Evolutionary conservation across 2,329 filamentous ascomycete genomes (phyloP).

Genomic region (Phialophora macrospora): DNA sequence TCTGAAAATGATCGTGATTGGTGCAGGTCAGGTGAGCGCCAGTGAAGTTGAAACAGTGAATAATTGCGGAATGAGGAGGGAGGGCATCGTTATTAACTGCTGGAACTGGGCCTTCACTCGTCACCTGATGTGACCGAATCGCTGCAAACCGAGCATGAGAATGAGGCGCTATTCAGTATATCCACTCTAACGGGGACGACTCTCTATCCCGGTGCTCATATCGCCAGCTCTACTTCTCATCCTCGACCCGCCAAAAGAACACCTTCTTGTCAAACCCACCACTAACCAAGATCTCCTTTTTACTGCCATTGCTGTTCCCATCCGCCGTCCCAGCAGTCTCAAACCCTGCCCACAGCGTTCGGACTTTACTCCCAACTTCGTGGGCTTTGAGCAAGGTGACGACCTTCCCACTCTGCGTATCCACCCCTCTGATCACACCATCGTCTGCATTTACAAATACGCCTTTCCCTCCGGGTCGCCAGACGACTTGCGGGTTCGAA

Average conservation of each 20-base stretch:
- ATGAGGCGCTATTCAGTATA: not conserved
- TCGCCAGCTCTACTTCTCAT: not conserved
- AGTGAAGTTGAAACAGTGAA: not conserved
- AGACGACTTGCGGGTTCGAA: constrained; percentile 65
- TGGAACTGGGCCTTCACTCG: not conserved
- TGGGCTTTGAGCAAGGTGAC: constrained; percentile 59
- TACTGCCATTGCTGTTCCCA: constrained; percentile 20
- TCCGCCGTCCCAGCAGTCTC: constrained; percentile 23
- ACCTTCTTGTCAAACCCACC: constrained; percentile 68
- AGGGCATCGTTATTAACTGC: not conserved
- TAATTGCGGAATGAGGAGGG: not conserved
- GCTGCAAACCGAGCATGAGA: not conserved
- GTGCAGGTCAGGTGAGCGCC: not conserved
- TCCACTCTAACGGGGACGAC: not conserved
- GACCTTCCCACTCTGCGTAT: constrained; percentile 63
- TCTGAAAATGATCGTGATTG: not conserved
- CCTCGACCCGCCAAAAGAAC: constrained; percentile 57
- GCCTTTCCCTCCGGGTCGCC: constrained; percentile 66
- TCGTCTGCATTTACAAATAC: constrained; percentile 70
- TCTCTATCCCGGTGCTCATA: not conserved
- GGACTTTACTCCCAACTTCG: constrained; percentile 62
- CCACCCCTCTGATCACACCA: constrained; percentile 64
- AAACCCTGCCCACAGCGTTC: constrained; percentile 63
- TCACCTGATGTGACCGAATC: not conserved
- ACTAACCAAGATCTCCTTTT: constrained; percentile 58